phyloP scores from a whole-genome alignment of 2,329 filamentous ascomycete genomes.

The Fusarium concolor region DNA sequence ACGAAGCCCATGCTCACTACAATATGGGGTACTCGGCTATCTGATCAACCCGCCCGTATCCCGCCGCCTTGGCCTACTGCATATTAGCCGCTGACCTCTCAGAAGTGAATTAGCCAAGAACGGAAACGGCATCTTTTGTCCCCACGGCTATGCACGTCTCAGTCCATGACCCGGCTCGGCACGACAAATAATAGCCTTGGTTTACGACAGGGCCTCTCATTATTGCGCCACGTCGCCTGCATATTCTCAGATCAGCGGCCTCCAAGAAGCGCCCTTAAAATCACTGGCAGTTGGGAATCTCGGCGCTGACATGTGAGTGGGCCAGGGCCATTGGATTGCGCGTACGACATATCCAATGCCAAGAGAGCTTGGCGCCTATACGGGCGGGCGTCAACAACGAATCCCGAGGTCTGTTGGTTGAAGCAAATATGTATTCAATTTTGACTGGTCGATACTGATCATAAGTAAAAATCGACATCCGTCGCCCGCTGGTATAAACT shows the following conservation, averaged over 20 bases:
- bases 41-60: neutral
- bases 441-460: too few relatives aligned
- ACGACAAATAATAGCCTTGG: neutral
- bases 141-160: conserved; percentile 1
- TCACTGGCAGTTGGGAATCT: conserved; percentile 5
- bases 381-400: neutral
- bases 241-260: neutral
- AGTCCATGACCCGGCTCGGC: conserved; percentile 12
- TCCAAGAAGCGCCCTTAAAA: neutral
- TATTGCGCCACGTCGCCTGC: conserved; percentile 17
- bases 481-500: neutral
- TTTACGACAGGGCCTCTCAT: neutral
- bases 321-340: conserved; percentile 3
- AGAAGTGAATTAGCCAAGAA: neutral
- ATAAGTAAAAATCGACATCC: too few relatives aligned
- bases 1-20: neutral
- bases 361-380: conserved; percentile 9
- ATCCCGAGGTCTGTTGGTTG: neutral
- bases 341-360: conserved; percentile 12
- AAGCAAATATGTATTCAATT: neutral
- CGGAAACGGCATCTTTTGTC: conserved; percentile 12
- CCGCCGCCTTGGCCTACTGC: neutral
- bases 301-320: conserved; percentile 22
- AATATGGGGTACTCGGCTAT: neutral
- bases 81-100: neutral